These are phyloP conservation scores for Pyrenula aspistea DNA, from an alignment of 495 filamentous ascomycete genomes.

Conservation along the genomic window DNA sequence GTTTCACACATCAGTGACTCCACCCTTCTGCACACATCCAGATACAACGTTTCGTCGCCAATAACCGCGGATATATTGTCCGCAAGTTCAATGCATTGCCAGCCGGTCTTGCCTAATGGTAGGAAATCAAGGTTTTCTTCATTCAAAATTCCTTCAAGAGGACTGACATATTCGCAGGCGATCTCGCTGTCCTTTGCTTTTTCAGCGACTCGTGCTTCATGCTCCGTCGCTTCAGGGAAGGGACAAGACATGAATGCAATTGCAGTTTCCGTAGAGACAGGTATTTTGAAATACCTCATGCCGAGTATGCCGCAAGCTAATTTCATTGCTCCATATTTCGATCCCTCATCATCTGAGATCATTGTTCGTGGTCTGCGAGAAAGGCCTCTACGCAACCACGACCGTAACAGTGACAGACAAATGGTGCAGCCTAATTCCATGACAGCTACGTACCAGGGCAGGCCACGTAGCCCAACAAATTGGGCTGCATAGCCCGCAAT, in stretches of 20 bases:
- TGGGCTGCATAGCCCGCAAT: conserved; percentile 36
- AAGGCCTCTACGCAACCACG: conserved; percentile 19
- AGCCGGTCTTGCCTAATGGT: background rate
- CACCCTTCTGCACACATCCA: background rate
- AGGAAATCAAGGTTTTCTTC: too few species aligned
- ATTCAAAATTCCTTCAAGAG: too few species aligned
- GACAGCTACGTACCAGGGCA: conserved; percentile 35
- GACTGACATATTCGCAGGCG: background rate
- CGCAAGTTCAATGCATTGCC: background rate
- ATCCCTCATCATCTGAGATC: background rate
- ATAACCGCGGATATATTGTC: background rate
- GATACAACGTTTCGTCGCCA: background rate
- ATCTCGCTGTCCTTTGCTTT: background rate
- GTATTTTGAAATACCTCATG: background rate
- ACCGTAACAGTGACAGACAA: conserved; percentile 33
- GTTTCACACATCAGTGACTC: background rate
- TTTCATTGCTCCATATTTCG: background rate
- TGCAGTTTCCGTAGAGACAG: background rate
- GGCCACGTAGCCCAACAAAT: conserved; percentile 35
- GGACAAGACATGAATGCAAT: background rate
- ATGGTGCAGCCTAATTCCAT: conserved; percentile 32
- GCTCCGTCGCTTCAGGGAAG: background rate
- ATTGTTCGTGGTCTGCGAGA: background rate
- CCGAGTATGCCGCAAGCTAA: background rate
- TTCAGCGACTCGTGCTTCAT: background rate